phyloP scores from a whole-genome alignment of 2,329 filamentous ascomycete species.

The Neoascochyta sp. region DNA sequence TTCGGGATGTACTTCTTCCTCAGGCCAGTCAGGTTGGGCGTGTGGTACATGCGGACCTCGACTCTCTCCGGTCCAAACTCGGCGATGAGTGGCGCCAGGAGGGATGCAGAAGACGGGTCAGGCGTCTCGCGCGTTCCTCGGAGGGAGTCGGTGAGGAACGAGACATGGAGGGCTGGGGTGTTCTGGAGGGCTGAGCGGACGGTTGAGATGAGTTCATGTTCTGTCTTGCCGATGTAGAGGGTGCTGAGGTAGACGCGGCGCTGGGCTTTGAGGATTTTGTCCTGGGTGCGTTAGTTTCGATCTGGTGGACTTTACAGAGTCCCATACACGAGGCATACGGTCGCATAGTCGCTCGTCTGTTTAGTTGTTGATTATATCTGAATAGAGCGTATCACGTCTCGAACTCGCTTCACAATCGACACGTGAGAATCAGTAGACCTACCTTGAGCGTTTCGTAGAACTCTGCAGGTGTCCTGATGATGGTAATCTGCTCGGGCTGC shows the following conservation, averaged over 20 bases:
- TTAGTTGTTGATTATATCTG: no score
- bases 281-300: no score
- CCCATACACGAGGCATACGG: no score
- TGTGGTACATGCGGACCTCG: constrained; percentile 96
- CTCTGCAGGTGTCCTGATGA: constrained; percentile 75
- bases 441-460: constrained; percentile 94
- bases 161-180: constrained; percentile 75
- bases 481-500: constrained; percentile 71
- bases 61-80: constrained; percentile 83
- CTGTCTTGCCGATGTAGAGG: constrained; percentile 90
- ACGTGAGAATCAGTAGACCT: constrained; percentile 14
- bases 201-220: constrained; percentile 80
- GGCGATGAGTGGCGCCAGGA: constrained; percentile 75
- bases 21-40: constrained; percentile 85
- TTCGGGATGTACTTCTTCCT: constrained; percentile 80
- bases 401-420: no score
- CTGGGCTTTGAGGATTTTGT: constrained; percentile 77
- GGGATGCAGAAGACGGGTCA: constrained; percentile 77
- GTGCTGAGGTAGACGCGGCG: constrained; percentile 88
- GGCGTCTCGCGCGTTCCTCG: constrained; percentile 90
- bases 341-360: no score
- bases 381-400: no score
- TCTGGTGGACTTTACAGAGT: no score
- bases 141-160: constrained; percentile 85
- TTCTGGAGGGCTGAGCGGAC: constrained; percentile 69